These are phyloP conservation scores for Nigrograna mackinnonii DNA, from an alignment of 2,329 filamentous ascomycete species.

Conservation along the genomic window DNA sequence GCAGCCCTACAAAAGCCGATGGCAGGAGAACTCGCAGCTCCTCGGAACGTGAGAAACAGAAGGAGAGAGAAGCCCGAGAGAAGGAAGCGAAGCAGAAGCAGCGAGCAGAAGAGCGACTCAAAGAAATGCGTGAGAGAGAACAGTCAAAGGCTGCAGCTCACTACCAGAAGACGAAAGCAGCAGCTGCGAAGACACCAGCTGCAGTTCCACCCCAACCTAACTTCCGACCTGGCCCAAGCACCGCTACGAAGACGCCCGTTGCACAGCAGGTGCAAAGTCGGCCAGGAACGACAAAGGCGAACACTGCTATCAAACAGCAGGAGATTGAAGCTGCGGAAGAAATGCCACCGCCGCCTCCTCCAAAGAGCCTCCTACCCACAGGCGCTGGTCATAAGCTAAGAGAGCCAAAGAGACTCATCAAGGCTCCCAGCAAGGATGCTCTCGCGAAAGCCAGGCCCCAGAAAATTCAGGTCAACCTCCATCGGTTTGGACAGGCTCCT, in stretches of 20 bases:
- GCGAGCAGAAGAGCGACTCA: conserved; percentile 64
- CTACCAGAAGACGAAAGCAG: conserved; percentile 43
- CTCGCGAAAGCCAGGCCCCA: conserved; percentile 66
- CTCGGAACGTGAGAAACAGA: conserved; percentile 62
- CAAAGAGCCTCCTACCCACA: conserved; percentile 54
- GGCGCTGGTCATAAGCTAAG: conserved; percentile 53
- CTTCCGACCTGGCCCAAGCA: conserved; percentile 18
- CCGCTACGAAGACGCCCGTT: conserved; percentile 54
- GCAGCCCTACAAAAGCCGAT: conserved; percentile 39
- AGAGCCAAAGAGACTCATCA: conserved; percentile 56
- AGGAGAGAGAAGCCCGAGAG: conserved; percentile 64
- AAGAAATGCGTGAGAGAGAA: conserved; percentile 71
- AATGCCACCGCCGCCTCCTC: conserved; percentile 65
- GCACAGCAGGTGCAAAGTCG: conserved; percentile 32
- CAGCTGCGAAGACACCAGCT: conserved; percentile 55
- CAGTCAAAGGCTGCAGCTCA: conserved; percentile 64
- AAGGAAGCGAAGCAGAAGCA: conserved; percentile 64
- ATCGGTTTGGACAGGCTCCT: conserved; percentile 55
- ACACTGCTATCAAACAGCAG: conserved; percentile 34
- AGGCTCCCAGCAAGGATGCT: conserved; percentile 62
- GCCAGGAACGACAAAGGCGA: conserved; percentile 24
- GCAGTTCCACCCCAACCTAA: conserved; percentile 40
- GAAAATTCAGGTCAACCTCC: conserved; percentile 64
- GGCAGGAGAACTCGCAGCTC: conserved; percentile 60
- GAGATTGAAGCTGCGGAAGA: conserved; percentile 51